Evolutionary conservation across 139 green algal species (phyloP).

Genomic region (Pedinophyceae sp.): DNA sequence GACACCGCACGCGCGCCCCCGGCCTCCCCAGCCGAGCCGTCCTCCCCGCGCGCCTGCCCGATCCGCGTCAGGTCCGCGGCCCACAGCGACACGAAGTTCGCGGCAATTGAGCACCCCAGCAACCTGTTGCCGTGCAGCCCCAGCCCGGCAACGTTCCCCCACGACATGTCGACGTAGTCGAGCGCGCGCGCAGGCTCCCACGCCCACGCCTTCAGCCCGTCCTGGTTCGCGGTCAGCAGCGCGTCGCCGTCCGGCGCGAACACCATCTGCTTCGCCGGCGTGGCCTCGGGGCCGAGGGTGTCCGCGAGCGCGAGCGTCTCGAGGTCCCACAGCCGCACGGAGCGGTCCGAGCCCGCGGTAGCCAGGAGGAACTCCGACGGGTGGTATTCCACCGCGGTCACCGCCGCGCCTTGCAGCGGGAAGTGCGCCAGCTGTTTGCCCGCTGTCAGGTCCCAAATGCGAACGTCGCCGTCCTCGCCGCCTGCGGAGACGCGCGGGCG

Average conservation of each 20-base stretch:
- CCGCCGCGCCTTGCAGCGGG: slow-evolving; percentile 26
- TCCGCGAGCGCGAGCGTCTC: slow-evolving; percentile 44
- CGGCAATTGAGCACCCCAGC: slow-evolving; percentile 31
- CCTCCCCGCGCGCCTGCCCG: not conserved
- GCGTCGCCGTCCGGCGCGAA: slow-evolving; percentile 50
- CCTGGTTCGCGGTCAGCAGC: slow-evolving; percentile 27
- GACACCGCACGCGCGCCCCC: no score
- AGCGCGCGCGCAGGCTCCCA: slow-evolving; percentile 41
- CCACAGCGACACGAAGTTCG: slow-evolving; percentile 37
- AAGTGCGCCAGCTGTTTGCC: slow-evolving; percentile 46
- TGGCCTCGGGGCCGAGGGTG: slow-evolving; percentile 33
- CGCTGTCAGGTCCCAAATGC: slow-evolving; percentile 62
- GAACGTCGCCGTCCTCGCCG: slow-evolving; percentile 40
- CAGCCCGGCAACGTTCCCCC: slow-evolving; percentile 31
- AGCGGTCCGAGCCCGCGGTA: slow-evolving; percentile 45
- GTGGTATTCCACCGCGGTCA: slow-evolving; percentile 63
- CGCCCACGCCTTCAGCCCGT: slow-evolving; percentile 38
- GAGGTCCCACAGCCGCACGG: slow-evolving; percentile 62
- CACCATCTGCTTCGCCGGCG: slow-evolving; percentile 17
- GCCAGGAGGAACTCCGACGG: slow-evolving; percentile 65
- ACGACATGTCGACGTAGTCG: slow-evolving; percentile 48
- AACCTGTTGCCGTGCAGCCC: slow-evolving; percentile 26
- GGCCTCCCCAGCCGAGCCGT: not conserved
- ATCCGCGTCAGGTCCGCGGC: slow-evolving; percentile 2
- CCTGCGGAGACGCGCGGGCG: no score